Evolutionary conservation across 352 stramenopile species (phyloP), one percentile per base, ranked within the genome.

Genomic region (Globisporangium barbulae): DNA sequence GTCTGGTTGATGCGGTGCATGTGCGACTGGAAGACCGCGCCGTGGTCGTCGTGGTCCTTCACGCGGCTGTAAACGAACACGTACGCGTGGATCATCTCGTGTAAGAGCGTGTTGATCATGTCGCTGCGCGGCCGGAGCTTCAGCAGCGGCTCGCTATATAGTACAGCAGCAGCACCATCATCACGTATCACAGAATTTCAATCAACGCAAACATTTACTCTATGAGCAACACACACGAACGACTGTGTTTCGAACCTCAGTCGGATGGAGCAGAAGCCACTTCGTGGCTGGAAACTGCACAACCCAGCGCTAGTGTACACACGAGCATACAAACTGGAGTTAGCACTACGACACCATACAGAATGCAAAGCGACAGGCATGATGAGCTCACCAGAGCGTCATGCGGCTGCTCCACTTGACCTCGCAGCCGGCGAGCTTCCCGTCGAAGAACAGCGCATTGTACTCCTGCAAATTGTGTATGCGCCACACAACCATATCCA

Each of bases 51-150:
- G 37, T 90, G 88, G 66, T 96, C 89, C 12, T 83, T 78, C 55
- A 92, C 75, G 22, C 78, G 73, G 22, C 79, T 91, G 42, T 73
- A 89, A 28, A 96, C 79, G 49, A 97, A 97, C 48, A 96, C 72
- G 65, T 80, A 97, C 19, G 89, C 89, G 69, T 97, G 89, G 59
- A 97, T 94, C 88, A 96, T 96, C 63, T 97, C 89, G 61, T 97
- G 89, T 83, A 97, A 59, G 28, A 96, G 70, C 48, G 89, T 96
- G 59, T 97, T 96, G 56, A 97, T 76, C 57, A 93, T 72, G 62
- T 97, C 89, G 42, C 82, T 82, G 1, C 88, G 79, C 31, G 85
- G 85, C 7, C 88, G 85, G 56, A 96, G 81, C 63, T 89, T 88
- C 3, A 96, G 77, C 48, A 96, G 64, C 31, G 89, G 85, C 60